Percentiles rank a stretch among this genome's conserved stretches.
Conservation (phyloP, 2,329 filamentous ascomycete species). For the Colletotrichum neosansevieriae region DNA sequence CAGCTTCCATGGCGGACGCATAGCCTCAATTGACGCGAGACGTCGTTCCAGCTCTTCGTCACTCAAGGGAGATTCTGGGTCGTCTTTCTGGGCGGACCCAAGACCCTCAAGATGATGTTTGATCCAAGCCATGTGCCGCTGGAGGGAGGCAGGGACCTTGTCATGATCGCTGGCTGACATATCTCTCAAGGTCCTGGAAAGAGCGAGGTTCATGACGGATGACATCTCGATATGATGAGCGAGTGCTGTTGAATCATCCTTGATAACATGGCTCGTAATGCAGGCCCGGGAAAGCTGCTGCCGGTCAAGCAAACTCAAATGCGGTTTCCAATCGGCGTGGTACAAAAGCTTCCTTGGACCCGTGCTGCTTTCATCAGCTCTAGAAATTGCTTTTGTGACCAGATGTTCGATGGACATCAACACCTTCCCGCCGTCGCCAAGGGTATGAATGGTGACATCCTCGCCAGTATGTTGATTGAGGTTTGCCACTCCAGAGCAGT, state of each 20-base stretch:
- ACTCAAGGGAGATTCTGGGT: constrained; percentile 36
- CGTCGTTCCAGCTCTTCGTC: constrained; percentile 45
- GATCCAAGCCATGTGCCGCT: constrained; percentile 49
- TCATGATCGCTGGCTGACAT: not conserved
- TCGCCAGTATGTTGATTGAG: constrained; percentile 42
- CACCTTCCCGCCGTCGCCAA: constrained; percentile 47
- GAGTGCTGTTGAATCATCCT: constrained; percentile 42
- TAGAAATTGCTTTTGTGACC: constrained; percentile 44
- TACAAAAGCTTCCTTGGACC: constrained; percentile 48
- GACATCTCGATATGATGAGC: constrained; percentile 32
- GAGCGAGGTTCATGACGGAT: not conserved
- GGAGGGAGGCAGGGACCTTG: constrained; percentile 41
- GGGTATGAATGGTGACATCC: constrained; percentile 46
- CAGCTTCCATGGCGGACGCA: constrained; percentile 49
- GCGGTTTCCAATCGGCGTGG: constrained; percentile 53
- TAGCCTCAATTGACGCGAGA: constrained; percentile 45
- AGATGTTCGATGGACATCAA: constrained; percentile 46
- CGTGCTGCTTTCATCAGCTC: constrained; percentile 20
- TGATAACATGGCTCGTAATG: constrained; percentile 39
- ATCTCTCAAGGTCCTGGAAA: not conserved
- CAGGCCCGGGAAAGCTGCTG: constrained; percentile 46
- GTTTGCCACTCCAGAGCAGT: constrained; percentile 40
- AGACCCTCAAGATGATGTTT: constrained; percentile 44
- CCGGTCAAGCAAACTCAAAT: constrained; percentile 50
- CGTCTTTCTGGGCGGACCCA: constrained; percentile 21